A percentile compares a stretch with the other conserved stretches of the same genome.
These are phyloP conservation scores for Rhinocladiella mackenziei DNA, from an alignment of 2,329 filamentous ascomycete genomes.

Conservation along the genomic window DNA sequence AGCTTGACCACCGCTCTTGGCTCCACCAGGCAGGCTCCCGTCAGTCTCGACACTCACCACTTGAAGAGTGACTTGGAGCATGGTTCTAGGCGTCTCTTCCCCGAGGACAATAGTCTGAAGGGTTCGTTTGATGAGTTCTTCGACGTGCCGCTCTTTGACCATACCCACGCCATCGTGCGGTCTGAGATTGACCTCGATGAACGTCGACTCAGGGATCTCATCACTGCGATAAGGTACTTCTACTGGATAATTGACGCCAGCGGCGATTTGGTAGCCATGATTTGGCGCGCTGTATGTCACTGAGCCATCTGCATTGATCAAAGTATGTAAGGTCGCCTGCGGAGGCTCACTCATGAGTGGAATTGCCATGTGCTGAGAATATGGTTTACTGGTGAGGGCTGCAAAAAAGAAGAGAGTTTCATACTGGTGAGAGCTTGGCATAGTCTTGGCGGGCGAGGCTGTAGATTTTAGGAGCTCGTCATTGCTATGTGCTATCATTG, in stretches of 20 bases:
- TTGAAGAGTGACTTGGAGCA: constrained; percentile 43
- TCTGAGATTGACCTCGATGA: constrained; percentile 83
- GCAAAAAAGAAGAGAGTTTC: no score
- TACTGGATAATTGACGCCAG: constrained; percentile 86
- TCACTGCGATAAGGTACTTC: constrained; percentile 79
- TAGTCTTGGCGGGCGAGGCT: no score
- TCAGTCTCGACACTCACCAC: constrained; percentile 35
- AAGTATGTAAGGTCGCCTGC: constrained; percentile 21
- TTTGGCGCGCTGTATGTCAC: constrained; percentile 42
- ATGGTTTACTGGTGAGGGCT: neutral
- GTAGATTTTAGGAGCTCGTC: no score
- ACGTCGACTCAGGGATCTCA: constrained; percentile 85
- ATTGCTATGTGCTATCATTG: no score
- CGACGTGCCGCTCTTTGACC: constrained; percentile 77
- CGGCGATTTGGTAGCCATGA: constrained; percentile 74
- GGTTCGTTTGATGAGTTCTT: constrained; percentile 49
- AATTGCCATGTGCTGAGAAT: constrained; percentile 10
- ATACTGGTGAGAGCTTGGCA: no score
- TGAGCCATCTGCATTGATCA: constrained; percentile 26
- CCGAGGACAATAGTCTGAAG: constrained; percentile 40
- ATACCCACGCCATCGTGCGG: constrained; percentile 81
- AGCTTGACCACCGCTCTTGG: constrained; percentile 27
- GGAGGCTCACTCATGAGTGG: constrained; percentile 14
- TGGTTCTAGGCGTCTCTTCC: constrained; percentile 42
- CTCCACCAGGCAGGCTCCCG: constrained; percentile 30